Conservation (phyloP, 768 basidiomycete species). For the Naganishia vishniacii region DNA sequence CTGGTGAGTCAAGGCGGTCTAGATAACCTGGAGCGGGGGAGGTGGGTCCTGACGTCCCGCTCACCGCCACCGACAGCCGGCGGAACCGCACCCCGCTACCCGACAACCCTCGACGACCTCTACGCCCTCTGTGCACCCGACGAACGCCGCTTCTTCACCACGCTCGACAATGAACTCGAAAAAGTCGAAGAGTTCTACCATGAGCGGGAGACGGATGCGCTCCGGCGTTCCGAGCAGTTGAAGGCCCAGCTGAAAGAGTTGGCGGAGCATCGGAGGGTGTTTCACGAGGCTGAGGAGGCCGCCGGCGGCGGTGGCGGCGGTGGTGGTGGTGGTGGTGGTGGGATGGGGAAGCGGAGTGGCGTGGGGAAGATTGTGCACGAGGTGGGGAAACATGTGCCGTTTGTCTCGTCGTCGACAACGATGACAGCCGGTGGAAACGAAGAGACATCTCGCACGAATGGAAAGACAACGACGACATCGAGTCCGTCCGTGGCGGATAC, state of each 20-base stretch:
- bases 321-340: too few relatives aligned
- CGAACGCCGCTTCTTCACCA: slow-evolving; percentile 68
- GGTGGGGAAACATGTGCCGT: slow-evolving; percentile 23
- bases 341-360: slow-evolving; percentile 4
- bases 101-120: slow-evolving; percentile 45
- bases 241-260: slow-evolving; percentile 70
- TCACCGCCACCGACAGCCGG: neutral
- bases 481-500: neutral
- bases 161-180: slow-evolving; percentile 70
- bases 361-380: slow-evolving; percentile 3
- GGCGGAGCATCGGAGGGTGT: slow-evolving; percentile 59
- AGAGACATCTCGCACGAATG: neutral
- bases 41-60: too few relatives aligned
- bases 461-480: neutral
- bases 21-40: too few relatives aligned
- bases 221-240: slow-evolving; percentile 51
- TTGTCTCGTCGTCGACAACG: slow-evolving; percentile 6
- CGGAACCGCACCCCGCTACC: slow-evolving; percentile 23
- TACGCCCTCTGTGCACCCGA: slow-evolving; percentile 58
- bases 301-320: too few relatives aligned
- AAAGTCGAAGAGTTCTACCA: slow-evolving; percentile 82
- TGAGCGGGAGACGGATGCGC: slow-evolving; percentile 61
- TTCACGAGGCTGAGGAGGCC: slow-evolving; percentile 39
- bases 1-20: too few relatives aligned
- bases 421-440: neutral